phyloP scores from a whole-genome alignment of 805 yeast species.

The Kockiozyma suomiensis region DNA sequence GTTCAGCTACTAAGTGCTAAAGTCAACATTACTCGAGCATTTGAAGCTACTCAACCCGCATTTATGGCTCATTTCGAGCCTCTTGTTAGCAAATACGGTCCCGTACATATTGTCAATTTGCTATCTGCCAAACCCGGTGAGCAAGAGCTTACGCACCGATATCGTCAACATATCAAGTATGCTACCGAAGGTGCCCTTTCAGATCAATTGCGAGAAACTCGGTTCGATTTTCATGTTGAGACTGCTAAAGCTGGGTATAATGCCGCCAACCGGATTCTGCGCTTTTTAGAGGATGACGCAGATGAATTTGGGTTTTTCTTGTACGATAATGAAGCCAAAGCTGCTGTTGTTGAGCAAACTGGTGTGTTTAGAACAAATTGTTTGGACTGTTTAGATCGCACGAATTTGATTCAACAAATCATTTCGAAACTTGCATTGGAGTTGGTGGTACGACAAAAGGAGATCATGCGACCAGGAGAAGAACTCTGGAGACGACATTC shows the following conservation, averaged over 20 bases:
- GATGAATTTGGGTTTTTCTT: slow-evolving; percentile 82
- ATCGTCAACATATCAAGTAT: slow-evolving; percentile 58
- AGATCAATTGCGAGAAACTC: slow-evolving; percentile 61
- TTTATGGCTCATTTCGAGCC: slow-evolving; percentile 79
- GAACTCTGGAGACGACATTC: slow-evolving; percentile 76
- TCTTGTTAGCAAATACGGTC: slow-evolving; percentile 75
- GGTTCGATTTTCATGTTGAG: slow-evolving; percentile 92
- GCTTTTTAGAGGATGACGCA: slow-evolving; percentile 64
- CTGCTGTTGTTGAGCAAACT: slow-evolving; percentile 70
- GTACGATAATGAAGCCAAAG: slow-evolving; percentile 59
- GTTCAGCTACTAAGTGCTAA: slow-evolving; percentile 82
- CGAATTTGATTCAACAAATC: slow-evolving; percentile 79
- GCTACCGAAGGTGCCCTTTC: slow-evolving; percentile 42
- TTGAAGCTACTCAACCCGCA: slow-evolving; percentile 90
- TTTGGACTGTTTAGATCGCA: slow-evolving; percentile 91
- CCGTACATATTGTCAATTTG: slow-evolving; percentile 84
- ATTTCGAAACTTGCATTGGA: slow-evolving; percentile 70
- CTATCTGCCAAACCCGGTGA: slow-evolving; percentile 81
- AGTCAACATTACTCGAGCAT: slow-evolving; percentile 81
- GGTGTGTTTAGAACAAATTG: slow-evolving; percentile 95
- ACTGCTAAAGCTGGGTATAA: slow-evolving; percentile 82
- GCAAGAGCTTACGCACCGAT: slow-evolving; percentile 67
- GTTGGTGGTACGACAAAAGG: slow-evolving; percentile 47
- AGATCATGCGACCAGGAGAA: slow-evolving; percentile 36
- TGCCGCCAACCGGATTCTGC: slow-evolving; percentile 71